A percentile compares a stretch with the other conserved stretches of the same genome.
These are phyloP conservation scores for Spergularia bocconei DNA, from an alignment of 148 eudicot species.

Conservation along the genomic window DNA sequence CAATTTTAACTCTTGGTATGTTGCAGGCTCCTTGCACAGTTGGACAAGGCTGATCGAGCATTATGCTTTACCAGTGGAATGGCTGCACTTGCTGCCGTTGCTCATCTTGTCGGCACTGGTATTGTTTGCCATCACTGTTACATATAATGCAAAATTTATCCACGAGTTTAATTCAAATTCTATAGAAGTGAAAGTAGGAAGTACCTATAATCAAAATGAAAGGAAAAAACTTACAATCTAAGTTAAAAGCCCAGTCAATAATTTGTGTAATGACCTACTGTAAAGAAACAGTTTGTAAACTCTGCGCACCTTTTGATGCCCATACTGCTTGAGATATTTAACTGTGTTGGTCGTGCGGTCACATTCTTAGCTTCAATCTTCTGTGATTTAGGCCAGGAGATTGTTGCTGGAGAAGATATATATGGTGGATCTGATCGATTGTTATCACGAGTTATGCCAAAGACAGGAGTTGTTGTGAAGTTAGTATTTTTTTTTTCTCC, in stretches of 20 bases:
- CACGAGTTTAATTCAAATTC: not conserved
- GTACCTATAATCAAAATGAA: not conserved
- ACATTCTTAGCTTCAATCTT: not conserved
- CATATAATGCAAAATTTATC: not conserved
- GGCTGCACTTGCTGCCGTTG: conserved; percentile 97
- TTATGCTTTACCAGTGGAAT: conserved; percentile 98
- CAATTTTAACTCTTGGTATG: conserved; percentile 14
- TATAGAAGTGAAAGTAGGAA: not conserved
- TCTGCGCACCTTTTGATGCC: not conserved
- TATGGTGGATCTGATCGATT: conserved; percentile 99
- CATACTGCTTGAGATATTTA: not conserved
- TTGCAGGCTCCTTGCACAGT: conserved; percentile 72
- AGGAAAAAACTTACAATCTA: not conserved
- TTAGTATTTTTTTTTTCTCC: conserved; percentile 36
- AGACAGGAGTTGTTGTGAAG: conserved; percentile 81
- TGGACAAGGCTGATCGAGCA: conserved; percentile 96
- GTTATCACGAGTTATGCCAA: conserved; percentile 75
- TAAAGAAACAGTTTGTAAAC: not conserved
- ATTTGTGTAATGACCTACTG: not conserved
- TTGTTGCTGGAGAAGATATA: conserved; percentile 94
- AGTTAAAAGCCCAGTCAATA: not conserved
- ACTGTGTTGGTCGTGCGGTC: not conserved
- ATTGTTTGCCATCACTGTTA: conserved; percentile 4
- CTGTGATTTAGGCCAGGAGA: conserved; percentile 68
- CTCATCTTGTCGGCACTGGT: conserved; percentile 91